Percentiles rank a stretch among this genome's conserved stretches.
Evolutionary conservation across 768 basidiomycete species (phyloP).

Genomic region (Lactifluus echinatus): DNA sequence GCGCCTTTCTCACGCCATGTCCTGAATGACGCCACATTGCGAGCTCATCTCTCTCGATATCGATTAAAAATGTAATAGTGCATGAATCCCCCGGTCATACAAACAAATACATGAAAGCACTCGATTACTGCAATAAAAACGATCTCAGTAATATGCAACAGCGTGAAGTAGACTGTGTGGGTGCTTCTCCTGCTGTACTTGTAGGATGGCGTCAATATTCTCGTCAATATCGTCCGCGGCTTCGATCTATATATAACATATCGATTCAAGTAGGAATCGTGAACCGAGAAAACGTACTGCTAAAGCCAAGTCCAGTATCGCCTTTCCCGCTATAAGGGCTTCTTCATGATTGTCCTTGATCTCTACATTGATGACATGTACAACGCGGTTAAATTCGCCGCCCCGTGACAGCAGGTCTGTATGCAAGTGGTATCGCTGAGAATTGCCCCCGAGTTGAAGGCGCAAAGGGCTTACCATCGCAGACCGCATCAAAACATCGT

Average conservation of each 20-base stretch:
- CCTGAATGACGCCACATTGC: too few species aligned
- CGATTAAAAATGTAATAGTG: background rate
- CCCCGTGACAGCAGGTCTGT: constrained; percentile 79
- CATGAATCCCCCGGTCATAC: too few species aligned
- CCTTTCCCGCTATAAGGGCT: constrained; percentile 90
- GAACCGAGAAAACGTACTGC: constrained; percentile 52
- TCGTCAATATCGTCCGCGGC: constrained; percentile 79
- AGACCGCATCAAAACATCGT: constrained; percentile 96
- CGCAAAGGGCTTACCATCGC: constrained; percentile 64
- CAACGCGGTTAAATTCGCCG: constrained; percentile 87
- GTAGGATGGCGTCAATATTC: constrained; percentile 81
- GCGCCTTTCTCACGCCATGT: constrained; percentile 55
- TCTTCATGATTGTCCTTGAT: constrained; percentile 99
- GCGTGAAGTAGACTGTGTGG: constrained; percentile 89
- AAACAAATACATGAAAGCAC: background rate
- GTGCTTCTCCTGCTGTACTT: constrained; percentile 77
- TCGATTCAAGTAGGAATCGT: background rate
- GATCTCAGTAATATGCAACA: constrained; percentile 75
- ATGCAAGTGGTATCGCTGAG: constrained; percentile 7
- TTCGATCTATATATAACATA: constrained; percentile 60
- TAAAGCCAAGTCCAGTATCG: constrained; percentile 83
- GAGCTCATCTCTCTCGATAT: too few species aligned
- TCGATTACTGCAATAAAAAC: background rate
- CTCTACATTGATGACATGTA: constrained; percentile 95
- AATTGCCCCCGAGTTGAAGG: constrained; percentile 5